A percentile compares a stretch with the other conserved stretches of the same genome.
Conservation (phyloP, 2,329 filamentous ascomycete genomes). For the Alternaria triticina region DNA sequence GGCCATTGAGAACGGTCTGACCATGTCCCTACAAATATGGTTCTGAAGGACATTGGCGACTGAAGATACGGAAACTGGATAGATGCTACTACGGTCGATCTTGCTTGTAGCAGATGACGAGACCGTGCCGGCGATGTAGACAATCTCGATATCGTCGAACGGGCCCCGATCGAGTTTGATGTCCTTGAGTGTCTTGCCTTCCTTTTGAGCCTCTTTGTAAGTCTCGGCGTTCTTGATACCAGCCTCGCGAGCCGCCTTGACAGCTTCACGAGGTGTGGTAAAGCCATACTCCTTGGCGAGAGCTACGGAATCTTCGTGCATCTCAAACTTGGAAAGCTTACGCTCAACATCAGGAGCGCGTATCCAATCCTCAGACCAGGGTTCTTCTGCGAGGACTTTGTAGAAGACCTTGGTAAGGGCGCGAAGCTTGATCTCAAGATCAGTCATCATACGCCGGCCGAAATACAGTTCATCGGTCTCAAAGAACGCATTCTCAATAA, state of each 20-base stretch:
- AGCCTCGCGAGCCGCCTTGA: constrained; percentile 41
- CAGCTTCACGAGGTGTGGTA: constrained; percentile 39
- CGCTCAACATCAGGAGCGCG: constrained; percentile 46
- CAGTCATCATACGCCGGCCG: constrained; percentile 32
- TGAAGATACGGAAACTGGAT: constrained; percentile 44
- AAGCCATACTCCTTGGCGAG: constrained; percentile 40
- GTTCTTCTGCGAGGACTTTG: constrained; percentile 47
- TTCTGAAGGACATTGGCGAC: constrained; percentile 41
- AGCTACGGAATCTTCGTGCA: constrained; percentile 43
- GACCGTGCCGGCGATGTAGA: constrained; percentile 48
- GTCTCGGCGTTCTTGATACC: constrained; percentile 23
- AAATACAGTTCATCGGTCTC: constrained; percentile 42
- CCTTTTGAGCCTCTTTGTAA: constrained; percentile 17
- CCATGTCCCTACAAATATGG: constrained; percentile 46
- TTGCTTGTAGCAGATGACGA: constrained; percentile 45
- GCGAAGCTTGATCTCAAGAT: constrained; percentile 44
- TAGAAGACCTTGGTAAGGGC: constrained; percentile 48
- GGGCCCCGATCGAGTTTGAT: constrained; percentile 37
- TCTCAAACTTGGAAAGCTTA: constrained; percentile 47
- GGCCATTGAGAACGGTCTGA: constrained; percentile 43
- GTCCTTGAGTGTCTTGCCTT: constrained; percentile 25
- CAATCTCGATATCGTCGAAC: constrained; percentile 48
- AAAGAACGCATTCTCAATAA: constrained; percentile 40
- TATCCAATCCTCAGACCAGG: constrained; percentile 48
- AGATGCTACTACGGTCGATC: constrained; percentile 43